phyloP scores from a whole-genome alignment of 768 basidiomycete genomes.

The Naganishia kalamii region DNA sequence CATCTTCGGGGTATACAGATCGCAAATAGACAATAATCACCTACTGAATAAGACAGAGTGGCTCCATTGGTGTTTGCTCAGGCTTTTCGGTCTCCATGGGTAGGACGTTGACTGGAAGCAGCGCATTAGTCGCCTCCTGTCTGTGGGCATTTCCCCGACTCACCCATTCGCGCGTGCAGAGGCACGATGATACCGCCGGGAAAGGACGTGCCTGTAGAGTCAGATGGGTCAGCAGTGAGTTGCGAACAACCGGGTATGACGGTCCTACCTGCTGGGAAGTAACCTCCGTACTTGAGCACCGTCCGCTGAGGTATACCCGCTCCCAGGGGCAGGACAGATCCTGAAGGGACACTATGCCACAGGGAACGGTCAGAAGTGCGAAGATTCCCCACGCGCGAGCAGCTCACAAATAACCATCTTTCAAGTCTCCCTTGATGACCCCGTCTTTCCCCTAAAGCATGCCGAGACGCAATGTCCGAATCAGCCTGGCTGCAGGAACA shows the following conservation, averaged over 20 bases:
- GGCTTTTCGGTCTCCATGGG: slow-evolving; percentile 32
- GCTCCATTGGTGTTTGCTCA: slow-evolving; percentile 20
- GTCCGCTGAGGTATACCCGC: slow-evolving; percentile 41
- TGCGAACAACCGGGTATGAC: background rate
- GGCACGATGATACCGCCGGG: slow-evolving; percentile 43
- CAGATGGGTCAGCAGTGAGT: background rate
- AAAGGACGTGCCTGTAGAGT: slow-evolving; percentile 38
- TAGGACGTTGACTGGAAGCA: slow-evolving; percentile 33
- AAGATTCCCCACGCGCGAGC: background rate
- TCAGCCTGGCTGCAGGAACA: no score
- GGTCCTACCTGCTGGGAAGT: slow-evolving; percentile 31
- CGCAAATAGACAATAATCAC: background rate
- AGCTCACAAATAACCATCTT: slow-evolving; percentile 24
- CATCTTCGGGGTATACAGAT: no score
- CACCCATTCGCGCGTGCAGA: slow-evolving; percentile 42
- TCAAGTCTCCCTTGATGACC: slow-evolving; percentile 16
- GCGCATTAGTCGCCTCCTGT: background rate
- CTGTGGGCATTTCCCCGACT: background rate
- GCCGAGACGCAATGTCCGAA: background rate
- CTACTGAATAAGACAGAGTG: slow-evolving; percentile 25
- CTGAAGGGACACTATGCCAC: slow-evolving; percentile 15
- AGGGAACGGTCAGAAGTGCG: background rate
- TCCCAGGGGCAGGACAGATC: slow-evolving; percentile 40
- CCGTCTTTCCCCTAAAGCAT: slow-evolving; percentile 16
- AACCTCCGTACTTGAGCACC: slow-evolving; percentile 45